Base-by-base conservation (phyloP, 345 rosid genomes). In the Linum lewisii region DNA sequence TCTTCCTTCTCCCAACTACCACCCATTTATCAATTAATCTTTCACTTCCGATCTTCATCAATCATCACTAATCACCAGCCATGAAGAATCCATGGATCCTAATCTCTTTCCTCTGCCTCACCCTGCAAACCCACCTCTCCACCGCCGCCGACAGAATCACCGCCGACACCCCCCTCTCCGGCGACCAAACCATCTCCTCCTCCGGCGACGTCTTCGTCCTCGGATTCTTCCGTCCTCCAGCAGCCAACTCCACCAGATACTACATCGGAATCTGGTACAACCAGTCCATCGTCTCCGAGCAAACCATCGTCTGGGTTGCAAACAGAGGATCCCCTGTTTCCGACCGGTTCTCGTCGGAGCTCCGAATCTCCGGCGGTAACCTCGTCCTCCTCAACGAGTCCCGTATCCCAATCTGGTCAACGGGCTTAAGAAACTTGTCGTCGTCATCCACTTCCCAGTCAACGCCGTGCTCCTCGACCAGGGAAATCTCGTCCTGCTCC, bases 231-330 rank as follows among this genome's bases (percentile, higher is more conserved):
- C 25, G 37, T 21, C 82, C 84, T 21, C 82, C 84, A 56, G 2
- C 47, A 16, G 84, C 73, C 60, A 60, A 68, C 22, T 75, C 86
- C 61, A 68, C 87, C 22, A 82, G 79, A 21, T 78, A 67, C 76
- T 90, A 90, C 58, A 63, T 90, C 63, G 93, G 88, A 56, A 83
- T 82, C 67, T 82, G 85, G 95, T 87, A 82, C 70, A 45, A 63
- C 1, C 18, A 42, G 3, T 8, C 14, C 15, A 56, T 68, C 29
- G 63, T 87, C 24, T 56, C 81, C 53, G 0, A 0, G n/a, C 75
- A 0, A 55, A 82, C 86, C 38, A 0, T 69, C 0, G 81, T 85
- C 24, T 87, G 95, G 97, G 89, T 87, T 7, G 95, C 97, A 50
- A 90, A 87, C 59, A 77, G 94, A 58, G 84, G 76, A 29, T 64